Conservation (phyloP, 2,329 filamentous ascomycete species). For the Aspergillus terreus region DNA sequence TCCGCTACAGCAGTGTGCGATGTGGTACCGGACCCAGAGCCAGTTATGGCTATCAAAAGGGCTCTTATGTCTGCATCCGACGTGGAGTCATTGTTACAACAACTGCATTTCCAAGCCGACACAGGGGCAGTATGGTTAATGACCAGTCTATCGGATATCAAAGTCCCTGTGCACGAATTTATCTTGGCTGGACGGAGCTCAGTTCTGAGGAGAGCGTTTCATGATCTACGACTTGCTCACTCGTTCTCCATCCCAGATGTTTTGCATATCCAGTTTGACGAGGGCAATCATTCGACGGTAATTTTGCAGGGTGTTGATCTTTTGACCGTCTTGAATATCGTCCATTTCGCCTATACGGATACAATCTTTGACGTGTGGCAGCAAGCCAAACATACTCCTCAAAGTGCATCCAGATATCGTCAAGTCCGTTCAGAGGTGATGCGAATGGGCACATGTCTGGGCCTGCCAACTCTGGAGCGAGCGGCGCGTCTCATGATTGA, state of each 20-base stretch:
- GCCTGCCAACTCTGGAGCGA: slow-evolving; percentile 68
- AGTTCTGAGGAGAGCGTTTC: slow-evolving; percentile 60
- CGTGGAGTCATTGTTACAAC: slow-evolving; percentile 40
- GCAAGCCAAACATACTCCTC: slow-evolving; percentile 62
- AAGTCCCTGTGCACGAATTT: slow-evolving; percentile 79
- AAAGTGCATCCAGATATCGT: slow-evolving; percentile 69
- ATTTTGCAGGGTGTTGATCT: slow-evolving; percentile 70
- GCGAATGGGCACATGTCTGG: slow-evolving; percentile 70
- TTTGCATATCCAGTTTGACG: slow-evolving; percentile 53
- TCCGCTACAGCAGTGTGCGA: slow-evolving; percentile 36
- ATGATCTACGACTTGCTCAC: slow-evolving; percentile 54
- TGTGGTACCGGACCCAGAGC: slow-evolving; percentile 24
- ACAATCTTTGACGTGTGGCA: slow-evolving; percentile 82
- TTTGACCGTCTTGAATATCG: slow-evolving; percentile 73
- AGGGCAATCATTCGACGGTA: slow-evolving; percentile 54
- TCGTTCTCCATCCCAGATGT: slow-evolving; percentile 58
- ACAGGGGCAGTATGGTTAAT: slow-evolving; percentile 39
- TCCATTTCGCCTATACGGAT: slow-evolving; percentile 79
- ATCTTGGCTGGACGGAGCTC: slow-evolving; percentile 71
- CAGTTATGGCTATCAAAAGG: slow-evolving; percentile 32
- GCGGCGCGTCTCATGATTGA: slow-evolving; percentile 71
- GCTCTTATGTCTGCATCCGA: slow-evolving; percentile 43
- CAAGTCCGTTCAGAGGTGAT: slow-evolving; percentile 82
- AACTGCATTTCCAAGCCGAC: slow-evolving; percentile 20
- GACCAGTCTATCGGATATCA: slow-evolving; percentile 63